Evolutionary conservation across 225 moss, liverwort and hornwort genomes (phyloP).

Genomic region (Thuidium tamariscinum): DNA sequence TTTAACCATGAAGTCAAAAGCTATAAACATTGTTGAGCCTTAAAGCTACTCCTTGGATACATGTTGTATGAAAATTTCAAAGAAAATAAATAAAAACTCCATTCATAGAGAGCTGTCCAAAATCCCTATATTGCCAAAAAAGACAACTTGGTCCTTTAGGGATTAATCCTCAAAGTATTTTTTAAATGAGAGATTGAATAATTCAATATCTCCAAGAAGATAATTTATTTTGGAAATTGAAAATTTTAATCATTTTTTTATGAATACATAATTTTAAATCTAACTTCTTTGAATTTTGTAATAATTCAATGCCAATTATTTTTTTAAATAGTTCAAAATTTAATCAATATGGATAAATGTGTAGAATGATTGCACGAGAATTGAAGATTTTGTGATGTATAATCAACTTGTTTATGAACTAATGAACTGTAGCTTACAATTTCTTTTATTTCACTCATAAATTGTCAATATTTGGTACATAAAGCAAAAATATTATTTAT

Average conservation of each 20-base stretch:
- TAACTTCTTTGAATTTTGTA: not conserved
- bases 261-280: not conserved
- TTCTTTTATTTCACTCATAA: not conserved
- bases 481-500: not conserved
- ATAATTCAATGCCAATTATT: not conserved
- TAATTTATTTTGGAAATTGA: not conserved
- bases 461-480: fast-evolving
- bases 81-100: too few species aligned
- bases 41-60: too few species aligned
- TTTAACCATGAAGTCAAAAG: too few species aligned
- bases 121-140: too few species aligned
- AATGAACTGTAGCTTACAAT: fast-evolving
- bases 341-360: not conserved
- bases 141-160: too few species aligned
- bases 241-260: not conserved
- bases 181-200: too few species aligned
- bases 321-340: not conserved
- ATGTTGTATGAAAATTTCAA: too few species aligned
- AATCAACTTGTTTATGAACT: not conserved
- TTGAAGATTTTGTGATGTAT: not conserved
- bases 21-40: too few species aligned
- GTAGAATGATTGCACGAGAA: fast-evolving
- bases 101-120: too few species aligned
- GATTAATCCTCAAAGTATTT: too few species aligned
- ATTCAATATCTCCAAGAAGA: too few species aligned